A percentile compares a stretch with the other conserved stretches of the same genome.
Evolutionary conservation across 768 basidiomycete species (phyloP).

Genomic region (Podaxis mareebaensis): DNA sequence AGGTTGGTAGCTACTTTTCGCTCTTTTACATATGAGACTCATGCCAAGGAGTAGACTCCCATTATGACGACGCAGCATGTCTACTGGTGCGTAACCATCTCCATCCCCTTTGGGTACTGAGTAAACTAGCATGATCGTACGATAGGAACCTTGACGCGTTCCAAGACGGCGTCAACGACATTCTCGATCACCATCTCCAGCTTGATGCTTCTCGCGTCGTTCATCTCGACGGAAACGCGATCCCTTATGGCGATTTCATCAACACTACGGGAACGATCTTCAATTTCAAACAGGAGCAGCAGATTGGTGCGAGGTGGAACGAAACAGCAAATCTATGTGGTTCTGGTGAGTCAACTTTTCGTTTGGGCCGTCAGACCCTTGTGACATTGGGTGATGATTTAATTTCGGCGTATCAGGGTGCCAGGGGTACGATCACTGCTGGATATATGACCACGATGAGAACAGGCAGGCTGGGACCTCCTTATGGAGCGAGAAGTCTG

Average conservation of each 20-base stretch:
- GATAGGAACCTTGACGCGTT: conserved; percentile 54
- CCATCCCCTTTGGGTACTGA: not conserved
- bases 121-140: not conserved
- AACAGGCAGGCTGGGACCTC: conserved; percentile 31
- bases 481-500: conserved; percentile 49
- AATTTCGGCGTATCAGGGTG: conserved; percentile 31
- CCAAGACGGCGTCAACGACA: conserved; percentile 37
- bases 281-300: conserved; percentile 39
- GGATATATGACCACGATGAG: conserved; percentile 45
- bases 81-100: conserved; percentile 40
- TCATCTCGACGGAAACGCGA: conserved; percentile 36
- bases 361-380: not conserved
- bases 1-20: conserved; percentile 24
- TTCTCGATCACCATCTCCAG: conserved; percentile 34
- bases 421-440: conserved; percentile 50
- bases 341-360: conserved; percentile 22
- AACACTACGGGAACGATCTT: conserved; percentile 33
- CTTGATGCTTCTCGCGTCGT: conserved; percentile 35
- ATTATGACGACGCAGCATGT: conserved; percentile 59
- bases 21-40: not conserved
- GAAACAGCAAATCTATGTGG: conserved; percentile 31
- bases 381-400: not conserved
- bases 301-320: conserved; percentile 36
- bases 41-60: conserved; percentile 39
- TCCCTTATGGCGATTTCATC: conserved; percentile 39